phyloP scores from a whole-genome alignment of 2,329 filamentous ascomycete species.

The Pseudogymnoascus sp. region DNA sequence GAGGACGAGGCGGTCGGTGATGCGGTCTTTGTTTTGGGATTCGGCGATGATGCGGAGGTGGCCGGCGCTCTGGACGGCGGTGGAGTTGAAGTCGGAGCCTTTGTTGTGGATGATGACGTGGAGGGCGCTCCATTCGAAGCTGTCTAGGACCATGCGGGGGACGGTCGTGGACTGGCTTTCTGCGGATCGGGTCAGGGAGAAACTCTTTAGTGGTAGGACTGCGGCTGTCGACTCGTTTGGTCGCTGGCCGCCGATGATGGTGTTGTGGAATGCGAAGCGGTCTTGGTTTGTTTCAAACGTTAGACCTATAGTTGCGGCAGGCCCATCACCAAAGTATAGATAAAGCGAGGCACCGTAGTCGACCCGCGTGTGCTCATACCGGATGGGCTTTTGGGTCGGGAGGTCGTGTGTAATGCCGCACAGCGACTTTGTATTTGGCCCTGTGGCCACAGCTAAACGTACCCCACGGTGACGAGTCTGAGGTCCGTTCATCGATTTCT shows the following conservation, averaged over 20 bases:
- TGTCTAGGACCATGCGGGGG: conserved; percentile 18
- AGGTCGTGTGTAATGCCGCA: conserved; percentile 68
- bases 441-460: conserved; percentile 70
- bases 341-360: conserved; percentile 64
- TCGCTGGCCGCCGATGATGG: conserved; percentile 55
- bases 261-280: conserved; percentile 60
- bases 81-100: conserved; percentile 41
- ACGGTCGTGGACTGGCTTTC: conserved; percentile 28
- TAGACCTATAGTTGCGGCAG: conserved; percentile 59
- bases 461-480: conserved; percentile 71
- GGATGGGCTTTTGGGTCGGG: conserved; percentile 56
- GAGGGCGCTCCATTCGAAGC: conserved; percentile 55
- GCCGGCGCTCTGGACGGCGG: conserved; percentile 58
- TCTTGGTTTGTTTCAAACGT: conserved; percentile 69
- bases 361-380: conserved; percentile 68
- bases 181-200: conserved; percentile 52
- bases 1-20: conserved; percentile 79
- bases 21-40: conserved; percentile 60
- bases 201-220: conserved; percentile 58
- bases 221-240: conserved; percentile 56
- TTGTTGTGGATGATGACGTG: conserved; percentile 64
- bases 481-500: conserved; percentile 64
- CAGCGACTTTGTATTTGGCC: conserved; percentile 66
- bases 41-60: conserved; percentile 67
- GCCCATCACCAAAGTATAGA: conserved; percentile 37